Percentiles rank a stretch among this genome's conserved stretches.
Conservation (phyloP, 148 eudicot genomes). For the Rheum nobile region DNA sequence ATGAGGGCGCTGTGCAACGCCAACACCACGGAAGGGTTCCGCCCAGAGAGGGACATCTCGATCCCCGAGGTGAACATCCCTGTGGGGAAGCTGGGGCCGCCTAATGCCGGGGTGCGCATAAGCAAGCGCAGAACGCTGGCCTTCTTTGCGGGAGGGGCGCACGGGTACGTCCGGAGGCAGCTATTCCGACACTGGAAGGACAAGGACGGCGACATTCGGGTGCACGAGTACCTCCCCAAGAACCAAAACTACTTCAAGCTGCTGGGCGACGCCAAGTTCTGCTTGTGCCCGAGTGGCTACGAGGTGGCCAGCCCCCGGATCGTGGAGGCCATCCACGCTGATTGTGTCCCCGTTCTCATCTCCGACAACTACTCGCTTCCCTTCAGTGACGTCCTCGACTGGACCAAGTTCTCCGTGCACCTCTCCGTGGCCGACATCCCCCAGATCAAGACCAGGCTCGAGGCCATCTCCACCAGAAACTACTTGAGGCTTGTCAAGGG, state of each 20-base stretch:
- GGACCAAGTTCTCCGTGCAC: slow-evolving; percentile 10
- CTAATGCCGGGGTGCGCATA: not conserved
- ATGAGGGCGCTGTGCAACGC: slow-evolving; percentile 38
- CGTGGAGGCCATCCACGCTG: slow-evolving; percentile 7
- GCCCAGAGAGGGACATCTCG: slow-evolving; percentile 24
- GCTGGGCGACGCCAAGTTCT: slow-evolving; percentile 2
- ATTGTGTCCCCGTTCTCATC: slow-evolving; percentile 10
- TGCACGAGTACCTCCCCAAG: slow-evolving; percentile 7
- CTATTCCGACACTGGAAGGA: slow-evolving; percentile 22
- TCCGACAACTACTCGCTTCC: slow-evolving; percentile 6
- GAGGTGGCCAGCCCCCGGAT: slow-evolving; percentile 13
- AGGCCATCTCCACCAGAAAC: not conserved
- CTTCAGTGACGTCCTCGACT: slow-evolving; percentile 8
- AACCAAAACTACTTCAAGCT: slow-evolving; percentile 1
- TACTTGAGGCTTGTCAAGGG: slow-evolving; percentile 1
- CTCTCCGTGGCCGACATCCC: slow-evolving; percentile 6
- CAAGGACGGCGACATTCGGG: slow-evolving; percentile 5
- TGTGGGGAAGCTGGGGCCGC: slow-evolving; percentile 7
- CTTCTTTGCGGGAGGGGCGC: slow-evolving; percentile 33
- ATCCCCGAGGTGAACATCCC: slow-evolving; percentile 26
- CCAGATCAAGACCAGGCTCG: slow-evolving; percentile 3
- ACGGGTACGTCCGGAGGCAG: slow-evolving; percentile 21
- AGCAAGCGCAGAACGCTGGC: slow-evolving; percentile 23
- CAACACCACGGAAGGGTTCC: slow-evolving; percentile 30
- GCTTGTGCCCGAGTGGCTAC: slow-evolving; percentile 12